Evolutionary conservation across 805 yeast genomes (phyloP), one percentile per base, ranked within the genome.

Genomic region (Saccharomycopsis microspora): DNA sequence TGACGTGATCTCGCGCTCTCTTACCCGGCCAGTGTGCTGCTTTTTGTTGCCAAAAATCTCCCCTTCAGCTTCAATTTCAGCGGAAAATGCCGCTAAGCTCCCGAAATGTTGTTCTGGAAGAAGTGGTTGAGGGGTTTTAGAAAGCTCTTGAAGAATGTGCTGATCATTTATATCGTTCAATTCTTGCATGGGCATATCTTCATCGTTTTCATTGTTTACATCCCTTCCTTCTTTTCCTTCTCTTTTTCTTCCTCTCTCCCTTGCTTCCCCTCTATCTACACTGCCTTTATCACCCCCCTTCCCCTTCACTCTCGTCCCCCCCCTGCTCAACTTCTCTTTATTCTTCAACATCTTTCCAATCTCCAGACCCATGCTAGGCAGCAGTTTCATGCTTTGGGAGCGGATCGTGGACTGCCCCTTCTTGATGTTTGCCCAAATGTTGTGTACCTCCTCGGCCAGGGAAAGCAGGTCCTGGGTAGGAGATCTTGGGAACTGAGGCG

Each of bases 351-450:
- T 69, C 48, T 63, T 60, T 53, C 66, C 63, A 6, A 71, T 69
- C 46, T 71, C 75, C 10, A 64, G 60, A 49, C 70, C 72, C 74
- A 71, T 71, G 53, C 74, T 70, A 42, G 76, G 75, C 42, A 70
- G 62, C 2, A 74, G 70, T 48, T 65, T 69, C 74, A 71, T 70
- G 10, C 75, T 75, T 32, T 57, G 59, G n/a, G 70, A 58, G 48
- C 61, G 64, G 29, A 71, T 71, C 4, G 75, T 70, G n/a, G 68
- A 36, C 31, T 10, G 19, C 9, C 44, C 42, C 5, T 40, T 32
- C 9, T 43, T 41, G 33, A 29, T n/a, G 31, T 35, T 39, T 5
- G 51, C 51, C 55, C 55, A 52, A 29, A 52, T 50, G 28, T 47
- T 44, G 11, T 47, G 53, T 10, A 52, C 53, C 19, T 52, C 55